phyloP scores from a whole-genome alignment of 306 rosid species.

The Inga laurina region DNA sequence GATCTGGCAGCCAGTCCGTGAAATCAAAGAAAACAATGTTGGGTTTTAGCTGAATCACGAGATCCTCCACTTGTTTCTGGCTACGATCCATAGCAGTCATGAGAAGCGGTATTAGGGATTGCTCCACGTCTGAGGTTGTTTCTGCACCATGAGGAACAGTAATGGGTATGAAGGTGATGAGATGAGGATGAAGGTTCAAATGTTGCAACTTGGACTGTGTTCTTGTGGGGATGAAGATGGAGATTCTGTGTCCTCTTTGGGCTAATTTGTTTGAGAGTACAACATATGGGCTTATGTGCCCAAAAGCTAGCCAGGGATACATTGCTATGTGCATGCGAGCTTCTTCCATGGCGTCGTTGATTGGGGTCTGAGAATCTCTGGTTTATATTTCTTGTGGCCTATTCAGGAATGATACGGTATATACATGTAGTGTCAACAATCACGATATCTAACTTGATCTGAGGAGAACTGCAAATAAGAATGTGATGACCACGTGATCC shows the following conservation, averaged over 20 bases:
- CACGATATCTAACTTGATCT: too few species aligned
- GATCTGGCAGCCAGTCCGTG: background rate
- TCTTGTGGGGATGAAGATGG: constrained; percentile 27
- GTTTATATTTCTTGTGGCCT: background rate
- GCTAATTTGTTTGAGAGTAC: constrained; percentile 32
- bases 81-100: constrained; percentile 20
- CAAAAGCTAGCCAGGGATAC: constrained; percentile 33
- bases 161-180: constrained; percentile 22
- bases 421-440: too few species aligned
- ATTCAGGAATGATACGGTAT: background rate
- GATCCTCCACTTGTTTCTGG: background rate
- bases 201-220: constrained; percentile 15
- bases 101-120: background rate
- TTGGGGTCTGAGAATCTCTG: background rate
- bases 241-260: constrained; percentile 31
- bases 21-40: constrained; percentile 18
- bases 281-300: background rate
- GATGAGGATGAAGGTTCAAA: constrained; percentile 14
- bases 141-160: constrained; percentile 17
- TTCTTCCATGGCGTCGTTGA: background rate
- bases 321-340: constrained; percentile 11
- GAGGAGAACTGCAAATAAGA: too few species aligned
- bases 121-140: constrained; percentile 10
- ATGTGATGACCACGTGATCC: too few species aligned
- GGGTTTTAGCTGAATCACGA: constrained; percentile 4